phyloP scores from a whole-genome alignment of 2,329 filamentous ascomycete genomes.

The Trichoderma cornu-damae region DNA sequence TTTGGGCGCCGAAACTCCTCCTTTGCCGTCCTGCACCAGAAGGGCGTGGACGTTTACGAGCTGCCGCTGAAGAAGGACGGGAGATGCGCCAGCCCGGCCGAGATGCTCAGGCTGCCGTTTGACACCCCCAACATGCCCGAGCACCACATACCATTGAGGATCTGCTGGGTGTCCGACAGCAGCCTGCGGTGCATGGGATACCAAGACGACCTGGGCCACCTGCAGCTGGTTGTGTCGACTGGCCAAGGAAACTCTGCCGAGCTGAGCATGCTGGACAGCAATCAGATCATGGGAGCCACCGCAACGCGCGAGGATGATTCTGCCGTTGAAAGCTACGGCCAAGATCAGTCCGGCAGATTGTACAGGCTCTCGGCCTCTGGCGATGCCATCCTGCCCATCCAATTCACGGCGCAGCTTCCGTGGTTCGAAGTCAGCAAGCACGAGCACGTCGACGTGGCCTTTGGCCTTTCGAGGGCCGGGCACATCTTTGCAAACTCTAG shows the following conservation, averaged over 20 bases:
- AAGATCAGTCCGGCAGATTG: slow-evolving; percentile 44
- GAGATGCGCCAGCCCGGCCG: slow-evolving; percentile 41
- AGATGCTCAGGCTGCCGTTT: slow-evolving; percentile 40
- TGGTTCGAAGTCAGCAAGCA: slow-evolving; percentile 47
- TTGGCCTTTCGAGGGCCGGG: slow-evolving; percentile 70
- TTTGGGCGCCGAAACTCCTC: slow-evolving; percentile 60
- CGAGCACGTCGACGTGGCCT: slow-evolving; percentile 41
- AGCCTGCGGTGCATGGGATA: slow-evolving; percentile 32
- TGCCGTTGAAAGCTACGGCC: slow-evolving; percentile 37
- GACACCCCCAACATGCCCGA: slow-evolving; percentile 23
- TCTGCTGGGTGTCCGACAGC: slow-evolving; percentile 28
- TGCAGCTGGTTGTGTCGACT: slow-evolving; percentile 25
- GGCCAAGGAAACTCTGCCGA: slow-evolving; percentile 20
- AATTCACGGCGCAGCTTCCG: slow-evolving; percentile 46
- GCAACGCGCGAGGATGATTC: slow-evolving; percentile 31
- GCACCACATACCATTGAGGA: slow-evolving; percentile 30
- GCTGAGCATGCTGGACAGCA: slow-evolving; percentile 21
- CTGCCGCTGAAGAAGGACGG: slow-evolving; percentile 60
- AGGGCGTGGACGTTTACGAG: slow-evolving; percentile 62
- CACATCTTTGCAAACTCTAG: slow-evolving; percentile 72
- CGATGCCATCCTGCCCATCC: slow-evolving; percentile 33
- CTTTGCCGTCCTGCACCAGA: slow-evolving; percentile 67
- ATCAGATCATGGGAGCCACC: slow-evolving; percentile 28
- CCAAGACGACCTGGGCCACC: slow-evolving; percentile 25
- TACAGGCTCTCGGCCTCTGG: slow-evolving; percentile 35